Evolutionary conservation across 768 basidiomycete species (phyloP), one percentile per base, ranked within the genome.

Genomic region (Daedaleopsis sinensis): DNA sequence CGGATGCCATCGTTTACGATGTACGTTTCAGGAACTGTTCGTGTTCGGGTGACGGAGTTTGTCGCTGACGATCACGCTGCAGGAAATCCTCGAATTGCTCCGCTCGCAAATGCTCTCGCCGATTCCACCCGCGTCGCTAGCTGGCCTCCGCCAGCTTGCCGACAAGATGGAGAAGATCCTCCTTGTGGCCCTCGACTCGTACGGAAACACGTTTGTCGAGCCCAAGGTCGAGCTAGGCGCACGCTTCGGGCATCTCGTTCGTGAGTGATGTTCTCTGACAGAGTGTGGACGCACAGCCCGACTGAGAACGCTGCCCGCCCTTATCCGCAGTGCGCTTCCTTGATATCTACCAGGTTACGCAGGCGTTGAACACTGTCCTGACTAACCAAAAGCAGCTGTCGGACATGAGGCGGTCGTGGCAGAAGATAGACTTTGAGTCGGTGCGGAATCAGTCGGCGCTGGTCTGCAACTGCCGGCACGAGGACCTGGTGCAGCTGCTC

Each of bases 81-180:
- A 94, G 91, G 92, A 93, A 86, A 91, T 94, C 66, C 79, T 96
- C 53, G 93, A 96, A 72, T 83, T 87, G 57, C 80, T 97, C 67
- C 85, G 93, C 50, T 87, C 87, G 3, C 93, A 93, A 72, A 91
- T 94, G 84, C 81, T 94, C 46, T 88, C 89, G 9, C 84, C 90
- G 16, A 87, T 95, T 48, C 78, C 90, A 1, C 76, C 89, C 1
- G 67, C 84, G 46, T 85, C 91, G 3, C 73, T 94, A 52, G 82
- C 83, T 13, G 89, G 83, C 68, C 79, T 95, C 57, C 87, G 91
- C 39, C 88, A 90, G 70, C 79, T 95, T 56, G 93, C 94, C 13
- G 84, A 91, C 69, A 93, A 94, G 78, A 93, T 95, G 91, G 93
- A 95, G 71, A 93, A 93, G 74, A 90, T 94, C 51, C 78, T 94